phyloP scores from a whole-genome alignment of 2,329 filamentous ascomycete genomes.

The Lasiodiplodia hormozganensis region DNA sequence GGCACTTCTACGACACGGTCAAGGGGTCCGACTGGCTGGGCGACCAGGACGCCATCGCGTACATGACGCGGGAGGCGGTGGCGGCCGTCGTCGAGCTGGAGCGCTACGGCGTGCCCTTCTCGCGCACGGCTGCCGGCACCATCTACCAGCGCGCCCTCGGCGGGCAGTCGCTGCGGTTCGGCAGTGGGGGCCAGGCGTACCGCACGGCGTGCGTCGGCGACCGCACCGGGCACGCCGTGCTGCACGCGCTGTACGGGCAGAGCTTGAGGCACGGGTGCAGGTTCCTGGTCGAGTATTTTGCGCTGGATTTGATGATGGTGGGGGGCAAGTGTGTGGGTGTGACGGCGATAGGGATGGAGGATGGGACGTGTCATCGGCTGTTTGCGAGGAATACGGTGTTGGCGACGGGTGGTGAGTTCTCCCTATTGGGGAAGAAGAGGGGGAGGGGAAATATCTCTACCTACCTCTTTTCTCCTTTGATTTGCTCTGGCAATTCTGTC shows the following conservation, averaged over 20 bases:
- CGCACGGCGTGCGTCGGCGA: slow-evolving; percentile 55
- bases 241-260: slow-evolving; percentile 60
- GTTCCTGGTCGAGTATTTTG: slow-evolving; percentile 61
- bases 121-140: slow-evolving; percentile 52
- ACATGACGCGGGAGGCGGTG: slow-evolving; percentile 64
- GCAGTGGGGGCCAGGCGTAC: slow-evolving; percentile 58
- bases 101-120: slow-evolving; percentile 63
- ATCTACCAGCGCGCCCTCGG: slow-evolving; percentile 59
- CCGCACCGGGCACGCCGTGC: slow-evolving; percentile 58
- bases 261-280: slow-evolving; percentile 56
- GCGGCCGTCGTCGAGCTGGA: slow-evolving; percentile 63
- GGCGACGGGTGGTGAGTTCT: slow-evolving; percentile 51
- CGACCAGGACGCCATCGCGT: slow-evolving; percentile 66
- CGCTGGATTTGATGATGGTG: slow-evolving; percentile 57
- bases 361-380: slow-evolving; percentile 56
- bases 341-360: slow-evolving; percentile 56
- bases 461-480: background rate
- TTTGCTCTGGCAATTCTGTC: background rate
- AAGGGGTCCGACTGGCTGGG: slow-evolving; percentile 67
- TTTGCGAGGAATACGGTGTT: slow-evolving; percentile 58
- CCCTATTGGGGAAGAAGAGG: no score
- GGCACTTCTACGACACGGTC: slow-evolving; percentile 67
- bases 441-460: background rate
- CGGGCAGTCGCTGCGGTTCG: slow-evolving; percentile 56
- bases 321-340: slow-evolving; percentile 57